Percentiles rank a stretch among this genome's conserved stretches.
phyloP scores from a whole-genome alignment of 2,329 filamentous ascomycete species.

The Neurospora crassa region DNA sequence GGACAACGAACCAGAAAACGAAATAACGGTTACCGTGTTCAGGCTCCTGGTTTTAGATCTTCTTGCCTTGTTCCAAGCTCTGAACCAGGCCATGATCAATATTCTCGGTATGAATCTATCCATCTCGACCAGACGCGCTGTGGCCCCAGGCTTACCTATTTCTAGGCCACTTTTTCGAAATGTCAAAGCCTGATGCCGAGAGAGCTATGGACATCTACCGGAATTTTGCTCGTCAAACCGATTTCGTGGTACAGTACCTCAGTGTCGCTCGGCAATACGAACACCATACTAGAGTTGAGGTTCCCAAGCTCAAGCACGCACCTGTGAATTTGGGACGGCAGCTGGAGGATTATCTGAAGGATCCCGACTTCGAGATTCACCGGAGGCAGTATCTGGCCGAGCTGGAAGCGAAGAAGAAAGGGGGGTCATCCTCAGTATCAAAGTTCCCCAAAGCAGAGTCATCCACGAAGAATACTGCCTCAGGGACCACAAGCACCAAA shows the following conservation, averaged over 20 bases:
- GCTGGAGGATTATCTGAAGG: constrained; percentile 87
- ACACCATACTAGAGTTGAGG: constrained; percentile 83
- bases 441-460: constrained; percentile 27
- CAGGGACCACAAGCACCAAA: constrained; percentile 29
- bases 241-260: constrained; percentile 84
- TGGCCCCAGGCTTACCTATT: constrained; percentile 15
- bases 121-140: not conserved
- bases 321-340: constrained; percentile 84
- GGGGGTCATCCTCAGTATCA: constrained; percentile 25
- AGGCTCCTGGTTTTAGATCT: constrained; percentile 84
- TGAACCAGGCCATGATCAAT: constrained; percentile 96
- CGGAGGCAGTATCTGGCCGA: constrained; percentile 85
- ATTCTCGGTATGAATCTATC: constrained; percentile 60
- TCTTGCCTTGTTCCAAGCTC: constrained; percentile 80
- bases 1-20: constrained; percentile 83
- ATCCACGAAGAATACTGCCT: constrained; percentile 26
- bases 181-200: constrained; percentile 90
- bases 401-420: constrained; percentile 59
- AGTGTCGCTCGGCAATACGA: constrained; percentile 82
- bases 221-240: constrained; percentile 83
- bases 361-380: constrained; percentile 91
- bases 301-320: constrained; percentile 94
- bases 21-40: constrained; percentile 92
- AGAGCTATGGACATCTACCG: constrained; percentile 87
- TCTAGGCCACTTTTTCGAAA: constrained; percentile 91